Percentiles rank a stretch among this genome's conserved stretches.
These are phyloP conservation scores for Maudiozyma barnettii DNA, from an alignment of 805 yeast genomes.

Conservation along the genomic window DNA sequence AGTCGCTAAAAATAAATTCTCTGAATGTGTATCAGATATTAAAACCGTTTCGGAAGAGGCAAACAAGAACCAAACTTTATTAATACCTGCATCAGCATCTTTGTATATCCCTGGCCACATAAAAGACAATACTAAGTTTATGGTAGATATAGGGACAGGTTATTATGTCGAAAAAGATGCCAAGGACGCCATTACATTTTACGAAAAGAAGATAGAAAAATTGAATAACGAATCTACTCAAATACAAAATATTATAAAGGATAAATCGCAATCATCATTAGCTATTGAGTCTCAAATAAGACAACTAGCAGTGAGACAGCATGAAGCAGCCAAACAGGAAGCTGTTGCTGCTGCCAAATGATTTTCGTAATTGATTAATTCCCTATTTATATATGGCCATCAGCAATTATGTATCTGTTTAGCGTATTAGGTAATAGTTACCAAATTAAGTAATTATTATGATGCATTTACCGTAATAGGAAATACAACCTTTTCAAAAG, in stretches of 20 bases:
- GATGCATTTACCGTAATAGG: background rate
- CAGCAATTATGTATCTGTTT: no score
- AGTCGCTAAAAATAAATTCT: slow-evolving; percentile 72
- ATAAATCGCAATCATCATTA: slow-evolving; percentile 45
- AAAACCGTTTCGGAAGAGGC: slow-evolving; percentile 38
- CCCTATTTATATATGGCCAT: background rate
- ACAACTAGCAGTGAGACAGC: slow-evolving; percentile 18
- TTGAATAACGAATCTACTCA: slow-evolving; percentile 64
- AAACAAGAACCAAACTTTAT: slow-evolving; percentile 41
- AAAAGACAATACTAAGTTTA: slow-evolving; percentile 52
- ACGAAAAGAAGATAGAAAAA: slow-evolving; percentile 62
- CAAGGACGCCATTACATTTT: slow-evolving; percentile 59
- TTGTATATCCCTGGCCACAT: slow-evolving; percentile 82
- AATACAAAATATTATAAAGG: slow-evolving; percentile 63
- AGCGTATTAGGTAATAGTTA: background rate
- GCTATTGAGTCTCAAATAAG: slow-evolving; percentile 28
- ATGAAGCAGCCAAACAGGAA: slow-evolving; percentile 8
- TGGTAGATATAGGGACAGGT: slow-evolving; percentile 95
- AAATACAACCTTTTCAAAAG: background rate
- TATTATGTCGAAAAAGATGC: slow-evolving; percentile 78
- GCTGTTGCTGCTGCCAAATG: background rate
- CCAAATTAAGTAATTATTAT: background rate
- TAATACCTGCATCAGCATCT: slow-evolving; percentile 85
- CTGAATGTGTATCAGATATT: slow-evolving; percentile 69
- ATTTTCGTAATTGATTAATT: background rate